These are phyloP conservation scores for Podaxis carcinomalis DNA, from an alignment of 768 basidiomycete genomes.

Conservation along the genomic window DNA sequence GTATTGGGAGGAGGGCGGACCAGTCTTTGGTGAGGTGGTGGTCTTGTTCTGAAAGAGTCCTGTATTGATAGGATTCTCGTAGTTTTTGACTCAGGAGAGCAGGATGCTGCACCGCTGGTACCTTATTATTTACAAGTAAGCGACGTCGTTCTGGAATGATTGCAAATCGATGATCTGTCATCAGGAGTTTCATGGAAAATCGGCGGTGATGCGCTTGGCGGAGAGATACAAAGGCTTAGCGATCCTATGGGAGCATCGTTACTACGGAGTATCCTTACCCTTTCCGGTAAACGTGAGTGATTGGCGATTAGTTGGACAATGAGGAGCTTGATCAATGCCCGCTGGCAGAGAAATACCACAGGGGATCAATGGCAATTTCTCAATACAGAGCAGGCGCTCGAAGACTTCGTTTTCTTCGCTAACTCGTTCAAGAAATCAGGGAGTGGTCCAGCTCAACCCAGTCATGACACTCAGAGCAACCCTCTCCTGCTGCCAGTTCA, in stretches of 20 bases:
- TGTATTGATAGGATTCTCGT: not conserved
- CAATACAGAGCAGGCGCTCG: constrained; percentile 44
- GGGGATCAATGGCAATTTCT: constrained; percentile 42
- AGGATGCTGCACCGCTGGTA: constrained; percentile 41
- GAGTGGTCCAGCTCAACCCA: not conserved
- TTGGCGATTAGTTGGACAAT: not conserved
- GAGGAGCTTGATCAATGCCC: not conserved
- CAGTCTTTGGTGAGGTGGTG: constrained; percentile 36
- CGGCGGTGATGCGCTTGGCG: constrained; percentile 42
- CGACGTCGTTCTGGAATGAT: not conserved
- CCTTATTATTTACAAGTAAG: constrained; percentile 41
- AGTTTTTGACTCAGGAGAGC: constrained; percentile 53
- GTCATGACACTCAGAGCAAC: constrained; percentile 10
- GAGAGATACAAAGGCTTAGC: constrained; percentile 43
- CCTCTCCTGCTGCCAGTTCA: constrained; percentile 23
- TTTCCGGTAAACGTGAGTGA: constrained; percentile 40
- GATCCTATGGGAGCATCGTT: constrained; percentile 49
- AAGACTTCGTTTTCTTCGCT: constrained; percentile 48
- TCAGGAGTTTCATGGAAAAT: constrained; percentile 45
- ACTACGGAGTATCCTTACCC: constrained; percentile 42
- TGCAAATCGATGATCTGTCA: not conserved
- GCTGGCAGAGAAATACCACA: constrained; percentile 37
- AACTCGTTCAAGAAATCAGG: constrained; percentile 26
- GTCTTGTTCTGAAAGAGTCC: not conserved
- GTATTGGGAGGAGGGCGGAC: constrained; percentile 43